These are phyloP conservation scores for Nissolia schottii DNA, from an alignment of 306 rosid genomes.

Conservation along the genomic window DNA sequence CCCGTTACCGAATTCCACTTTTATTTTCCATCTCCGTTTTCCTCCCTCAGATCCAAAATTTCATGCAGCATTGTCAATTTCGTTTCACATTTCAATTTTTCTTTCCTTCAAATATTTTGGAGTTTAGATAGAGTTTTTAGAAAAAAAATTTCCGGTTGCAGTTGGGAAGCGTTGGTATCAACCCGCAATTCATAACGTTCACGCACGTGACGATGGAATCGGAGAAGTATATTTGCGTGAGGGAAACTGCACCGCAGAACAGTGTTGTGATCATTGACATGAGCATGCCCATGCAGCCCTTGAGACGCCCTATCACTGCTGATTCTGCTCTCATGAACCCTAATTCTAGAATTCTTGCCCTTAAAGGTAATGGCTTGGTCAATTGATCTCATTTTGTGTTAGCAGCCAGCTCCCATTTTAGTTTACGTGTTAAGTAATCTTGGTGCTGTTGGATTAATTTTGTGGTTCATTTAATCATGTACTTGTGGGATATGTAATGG, in stretches of 20 bases:
- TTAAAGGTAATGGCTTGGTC: conserved; percentile 47
- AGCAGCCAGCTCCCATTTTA: neutral
- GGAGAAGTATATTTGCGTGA: conserved; percentile 72
- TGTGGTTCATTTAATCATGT: neutral
- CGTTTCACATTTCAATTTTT: no score
- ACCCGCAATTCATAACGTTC: conserved; percentile 68
- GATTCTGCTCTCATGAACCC: conserved; percentile 87
- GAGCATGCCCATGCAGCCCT: conserved; percentile 80
- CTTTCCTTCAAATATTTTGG: no score
- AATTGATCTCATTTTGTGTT: neutral
- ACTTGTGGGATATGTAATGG: no score
- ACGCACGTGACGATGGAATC: conserved; percentile 88
- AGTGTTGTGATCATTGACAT: conserved; percentile 72
- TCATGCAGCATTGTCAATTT: neutral
- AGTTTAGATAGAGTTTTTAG: no score
- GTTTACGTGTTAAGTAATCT: neutral
- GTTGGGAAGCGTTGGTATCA: conserved; percentile 71
- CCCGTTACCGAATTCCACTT: neutral
- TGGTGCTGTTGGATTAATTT: neutral
- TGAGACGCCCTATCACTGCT: conserved; percentile 78
- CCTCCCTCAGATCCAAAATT: conserved; percentile 20
- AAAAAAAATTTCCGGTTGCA: no score
- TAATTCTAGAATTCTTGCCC: conserved; percentile 66
- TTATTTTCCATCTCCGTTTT: neutral
- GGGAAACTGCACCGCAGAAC: conserved; percentile 73